Base-by-base conservation (phyloP, 306 rosid genomes). In the Ormosia semicastrata region DNA sequence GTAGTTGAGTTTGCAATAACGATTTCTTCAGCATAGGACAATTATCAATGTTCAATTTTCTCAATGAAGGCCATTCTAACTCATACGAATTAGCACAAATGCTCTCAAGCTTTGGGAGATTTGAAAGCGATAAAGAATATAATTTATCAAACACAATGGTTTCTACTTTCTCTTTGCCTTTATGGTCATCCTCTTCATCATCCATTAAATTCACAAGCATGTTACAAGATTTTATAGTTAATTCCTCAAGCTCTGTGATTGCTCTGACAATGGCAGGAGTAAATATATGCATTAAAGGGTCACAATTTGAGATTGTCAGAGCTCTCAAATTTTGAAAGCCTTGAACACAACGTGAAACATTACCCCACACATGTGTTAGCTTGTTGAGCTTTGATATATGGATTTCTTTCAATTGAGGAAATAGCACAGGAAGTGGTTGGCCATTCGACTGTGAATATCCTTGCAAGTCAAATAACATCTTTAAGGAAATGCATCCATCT, bases 251-350 rank as follows among this genome's bases (percentile, higher is more conserved):
- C 12, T 78, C 33, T 3, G 2, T 8, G 12, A 56, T 70, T 67
- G 58, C 57, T 40, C 10, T 30, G 60, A 32, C 58, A 67, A 67
- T 67, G 24, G 6, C 67, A 10, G 37, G 15, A 24, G 57, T 24
- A 46, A 66, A 67, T 12, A 54, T 17, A 30, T 78, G 49, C 39
- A 6, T 54, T 68, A 78, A 66, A 40, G 82, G 67, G 8, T n/a
- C 2, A 77, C 81, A 77, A 0, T 3, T 0, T 10, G 8, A 11
- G 3, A 77, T 32, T 15, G 10, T 11, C 6, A 77, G 13, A 0
- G 3, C 2, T 66, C 10, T 67, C 66, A 78, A 54, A 18, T 14
- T 66, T 18, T 54, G 67, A 67, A 78, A 78, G 4, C 81, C 81
- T 12, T 50, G n/a, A 29, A 50, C 32, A 49, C 24, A 2, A 3